A percentile compares a stretch with the other conserved stretches of the same genome.
Conservation (phyloP, 805 yeast genomes). For the Ogataea trehaloabstinens region DNA sequence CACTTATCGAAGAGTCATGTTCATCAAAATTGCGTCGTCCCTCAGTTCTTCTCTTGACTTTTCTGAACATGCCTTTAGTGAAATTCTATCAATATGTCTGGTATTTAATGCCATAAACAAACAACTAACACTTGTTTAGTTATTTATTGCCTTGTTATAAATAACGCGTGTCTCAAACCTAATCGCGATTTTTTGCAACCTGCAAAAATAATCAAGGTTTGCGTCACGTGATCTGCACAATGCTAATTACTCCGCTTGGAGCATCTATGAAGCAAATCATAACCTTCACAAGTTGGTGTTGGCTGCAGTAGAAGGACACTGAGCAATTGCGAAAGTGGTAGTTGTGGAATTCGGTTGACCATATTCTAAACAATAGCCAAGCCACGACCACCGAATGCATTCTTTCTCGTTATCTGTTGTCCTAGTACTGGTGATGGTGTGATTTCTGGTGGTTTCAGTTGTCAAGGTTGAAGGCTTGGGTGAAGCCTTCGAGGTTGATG, state of each 20-base stretch:
- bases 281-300: slow-evolving; percentile 9
- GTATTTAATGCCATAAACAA: too few relatives aligned
- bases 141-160: too few relatives aligned
- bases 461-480: slow-evolving; percentile 5
- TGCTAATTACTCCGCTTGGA: slow-evolving; percentile 11
- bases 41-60: slow-evolving; percentile 68
- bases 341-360: slow-evolving; percentile 7
- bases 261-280: slow-evolving; percentile 15
- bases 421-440: slow-evolving; percentile 2
- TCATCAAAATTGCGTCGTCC: slow-evolving; percentile 64
- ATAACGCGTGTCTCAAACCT: too few relatives aligned
- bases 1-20: slow-evolving; percentile 28
- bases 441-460: neutral
- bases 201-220: too few relatives aligned
- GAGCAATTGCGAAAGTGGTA: neutral
- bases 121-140: too few relatives aligned
- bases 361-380: slow-evolving; percentile 21
- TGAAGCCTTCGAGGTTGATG: slow-evolving; percentile 5
- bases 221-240: too few relatives aligned
- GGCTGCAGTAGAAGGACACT: slow-evolving; percentile 1
- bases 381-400: slow-evolving; percentile 20
- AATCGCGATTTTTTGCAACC: too few relatives aligned
- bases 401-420: slow-evolving; percentile 4
- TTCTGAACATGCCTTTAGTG: slow-evolving; percentile 59
- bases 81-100: slow-evolving; percentile 4